Conservation (phyloP, 2,329 filamentous ascomycete species). For the Scedosporium boydii region DNA sequence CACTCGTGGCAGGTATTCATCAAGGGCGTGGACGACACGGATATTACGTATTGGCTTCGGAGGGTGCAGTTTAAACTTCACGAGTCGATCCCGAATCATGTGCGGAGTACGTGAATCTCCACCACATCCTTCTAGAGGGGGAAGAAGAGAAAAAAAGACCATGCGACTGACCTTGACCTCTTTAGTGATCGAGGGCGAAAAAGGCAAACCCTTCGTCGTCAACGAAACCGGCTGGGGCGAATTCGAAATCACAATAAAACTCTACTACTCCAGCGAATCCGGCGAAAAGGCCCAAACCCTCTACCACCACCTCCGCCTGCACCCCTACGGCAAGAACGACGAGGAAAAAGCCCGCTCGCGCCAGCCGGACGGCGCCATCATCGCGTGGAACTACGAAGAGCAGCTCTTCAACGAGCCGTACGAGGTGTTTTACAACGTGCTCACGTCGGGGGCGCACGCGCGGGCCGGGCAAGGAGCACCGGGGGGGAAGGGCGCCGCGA, state of each 20-base stretch:
- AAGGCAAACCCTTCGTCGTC: slow-evolving; percentile 65
- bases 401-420: slow-evolving; percentile 97
- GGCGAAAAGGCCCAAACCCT: slow-evolving; percentile 93
- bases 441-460: slow-evolving; percentile 63
- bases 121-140: background rate
- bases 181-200: slow-evolving; percentile 60
- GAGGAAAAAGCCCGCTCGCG: slow-evolving; percentile 56
- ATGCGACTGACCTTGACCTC: background rate
- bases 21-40: slow-evolving; percentile 76
- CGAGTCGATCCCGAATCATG: slow-evolving; percentile 87
- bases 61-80: slow-evolving; percentile 98
- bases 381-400: slow-evolving; percentile 81
- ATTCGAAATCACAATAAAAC: slow-evolving; percentile 90
- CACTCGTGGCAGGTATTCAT: slow-evolving; percentile 97
- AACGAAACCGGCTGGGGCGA: slow-evolving; percentile 95
- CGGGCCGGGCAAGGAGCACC: slow-evolving; percentile 36
- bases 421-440: slow-evolving; percentile 78
- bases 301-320: slow-evolving; percentile 84
- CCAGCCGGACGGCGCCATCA: slow-evolving; percentile 52
- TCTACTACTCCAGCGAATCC: slow-evolving; percentile 83
- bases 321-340: slow-evolving; percentile 80
- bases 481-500: slow-evolving; percentile 42
- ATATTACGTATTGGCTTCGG: slow-evolving; percentile 91
- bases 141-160: background rate
- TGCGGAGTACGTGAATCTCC: slow-evolving; percentile 50